Evolutionary conservation across 352 stramenopile genomes (phyloP).

Genomic region (Phytophthora ramorum): DNA sequence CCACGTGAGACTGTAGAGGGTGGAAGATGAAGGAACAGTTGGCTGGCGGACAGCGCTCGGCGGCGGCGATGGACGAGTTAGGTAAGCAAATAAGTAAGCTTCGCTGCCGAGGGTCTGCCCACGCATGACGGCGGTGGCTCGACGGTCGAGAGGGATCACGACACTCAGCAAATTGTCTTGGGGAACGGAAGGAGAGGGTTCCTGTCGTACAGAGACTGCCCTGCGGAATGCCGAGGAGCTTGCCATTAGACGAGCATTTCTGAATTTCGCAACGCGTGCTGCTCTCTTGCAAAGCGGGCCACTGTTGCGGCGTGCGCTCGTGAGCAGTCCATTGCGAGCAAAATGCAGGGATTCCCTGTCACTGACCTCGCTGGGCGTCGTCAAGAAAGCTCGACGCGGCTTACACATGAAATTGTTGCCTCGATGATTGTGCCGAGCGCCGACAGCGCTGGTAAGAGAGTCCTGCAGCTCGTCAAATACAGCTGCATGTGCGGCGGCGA

Average conservation of each 20-base stretch:
- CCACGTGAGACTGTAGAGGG: slow-evolving; percentile 17
- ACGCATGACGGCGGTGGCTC: not conserved
- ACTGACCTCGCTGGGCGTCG: not conserved
- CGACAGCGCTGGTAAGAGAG: slow-evolving; percentile 25
- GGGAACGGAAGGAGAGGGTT: slow-evolving; percentile 7
- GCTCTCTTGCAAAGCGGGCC: slow-evolving; percentile 33
- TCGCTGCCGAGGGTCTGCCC: not conserved
- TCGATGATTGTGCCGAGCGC: slow-evolving; percentile 11
- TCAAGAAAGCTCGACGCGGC: not conserved
- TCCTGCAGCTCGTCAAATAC: slow-evolving; percentile 20
- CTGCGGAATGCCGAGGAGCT: slow-evolving; percentile 2
- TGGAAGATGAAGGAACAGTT: slow-evolving; percentile 13
- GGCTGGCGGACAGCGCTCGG: not conserved
- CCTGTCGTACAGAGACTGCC: slow-evolving; percentile 24
- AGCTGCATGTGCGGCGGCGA: slow-evolving; percentile 22
- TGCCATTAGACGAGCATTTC: slow-evolving; percentile 1
- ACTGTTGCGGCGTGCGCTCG: slow-evolving; percentile 20
- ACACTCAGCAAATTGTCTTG: not conserved
- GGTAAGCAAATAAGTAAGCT: slow-evolving; percentile 22
- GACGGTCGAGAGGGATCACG: slow-evolving; percentile 5
- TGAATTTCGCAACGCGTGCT: slow-evolving; percentile 1
- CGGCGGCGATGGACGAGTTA: not conserved
- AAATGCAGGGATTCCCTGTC: no score
- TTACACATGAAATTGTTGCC: slow-evolving; percentile 13
- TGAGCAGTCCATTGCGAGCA: slow-evolving; percentile 3